Evolutionary conservation across 192 early-diverging fungal genomes (phyloP).

Genomic region (Coemansia umbellata): DNA sequence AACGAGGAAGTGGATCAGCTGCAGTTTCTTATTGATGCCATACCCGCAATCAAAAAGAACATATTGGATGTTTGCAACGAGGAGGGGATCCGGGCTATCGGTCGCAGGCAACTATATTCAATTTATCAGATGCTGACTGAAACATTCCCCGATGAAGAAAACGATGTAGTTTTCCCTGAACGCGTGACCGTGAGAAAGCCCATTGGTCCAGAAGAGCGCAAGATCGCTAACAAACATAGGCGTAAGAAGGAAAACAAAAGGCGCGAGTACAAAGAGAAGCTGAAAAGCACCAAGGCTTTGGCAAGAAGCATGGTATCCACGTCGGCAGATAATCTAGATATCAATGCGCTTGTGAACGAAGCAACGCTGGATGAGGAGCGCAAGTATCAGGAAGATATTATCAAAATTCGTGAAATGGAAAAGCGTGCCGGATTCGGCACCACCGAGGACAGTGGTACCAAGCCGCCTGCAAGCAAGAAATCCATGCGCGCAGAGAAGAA

Average conservation of each 20-base stretch:
- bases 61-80: conserved; percentile 32
- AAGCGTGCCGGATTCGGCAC: conserved; percentile 19
- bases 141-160: conserved; percentile 44
- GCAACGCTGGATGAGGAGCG: conserved; percentile 37
- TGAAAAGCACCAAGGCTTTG: conserved; percentile 12
- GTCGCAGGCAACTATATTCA: conserved; percentile 38
- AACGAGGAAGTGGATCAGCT: conserved; percentile 30
- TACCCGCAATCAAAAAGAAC: conserved; percentile 36
- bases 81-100: conserved; percentile 13
- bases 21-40: conserved; percentile 36
- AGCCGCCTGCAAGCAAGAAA: conserved; percentile 20
- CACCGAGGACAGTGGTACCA: conserved; percentile 4
- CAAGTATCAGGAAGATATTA: conserved; percentile 31
- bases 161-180: conserved; percentile 23
- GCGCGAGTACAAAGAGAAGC: conserved; percentile 27
- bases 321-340: conserved; percentile 17
- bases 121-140: conserved; percentile 46
- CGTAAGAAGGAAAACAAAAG: conserved; percentile 32
- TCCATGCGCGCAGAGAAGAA: conserved; percentile 36
- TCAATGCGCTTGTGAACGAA: conserved; percentile 34
- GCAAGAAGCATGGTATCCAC: conserved; percentile 9
- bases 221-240: conserved; percentile 38
- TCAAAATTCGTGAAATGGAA: conserved; percentile 38
- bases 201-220: conserved; percentile 39
- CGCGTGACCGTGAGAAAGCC: conserved; percentile 22